Conservation (phyloP, 2,329 filamentous ascomycete genomes). For the Fusarium circinatum region DNA sequence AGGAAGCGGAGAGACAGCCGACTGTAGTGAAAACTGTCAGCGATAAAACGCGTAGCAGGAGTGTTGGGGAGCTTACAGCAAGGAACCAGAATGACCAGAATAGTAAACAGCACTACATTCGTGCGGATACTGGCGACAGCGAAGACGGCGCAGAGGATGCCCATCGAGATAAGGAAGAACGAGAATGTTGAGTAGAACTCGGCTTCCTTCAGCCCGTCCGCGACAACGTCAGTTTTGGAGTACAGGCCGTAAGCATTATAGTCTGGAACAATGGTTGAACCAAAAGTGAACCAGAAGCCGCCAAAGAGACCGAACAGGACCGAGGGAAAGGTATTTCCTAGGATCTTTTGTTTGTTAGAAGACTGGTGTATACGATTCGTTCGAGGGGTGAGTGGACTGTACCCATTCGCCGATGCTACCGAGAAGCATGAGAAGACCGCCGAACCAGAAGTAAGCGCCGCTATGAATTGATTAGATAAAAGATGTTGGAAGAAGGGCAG, state of each 20-base stretch:
- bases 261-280: background rate
- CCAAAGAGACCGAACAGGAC: background rate
- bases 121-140: background rate
- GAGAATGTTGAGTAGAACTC: background rate
- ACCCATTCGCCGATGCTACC: conserved; percentile 1
- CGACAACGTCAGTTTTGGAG: background rate
- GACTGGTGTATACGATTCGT: fast-evolving
- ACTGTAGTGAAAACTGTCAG: background rate
- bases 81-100: background rate
- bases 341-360: background rate
- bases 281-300: background rate
- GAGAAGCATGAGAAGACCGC: background rate
- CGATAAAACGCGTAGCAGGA: background rate
- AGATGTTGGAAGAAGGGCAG: fast-evolving
- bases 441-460: background rate
- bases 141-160: background rate
- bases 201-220: background rate
- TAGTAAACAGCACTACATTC: background rate
- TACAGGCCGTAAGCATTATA: background rate
- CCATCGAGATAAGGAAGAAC: background rate
- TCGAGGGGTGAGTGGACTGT: background rate
- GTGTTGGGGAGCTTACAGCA: background rate
- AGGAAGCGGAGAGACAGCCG: background rate
- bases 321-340: background rate
- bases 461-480: background rate